A percentile compares a stretch with the other conserved stretches of the same genome.
Evolutionary conservation across 345 rosid species (phyloP).

Genomic region (Viola odorata): DNA sequence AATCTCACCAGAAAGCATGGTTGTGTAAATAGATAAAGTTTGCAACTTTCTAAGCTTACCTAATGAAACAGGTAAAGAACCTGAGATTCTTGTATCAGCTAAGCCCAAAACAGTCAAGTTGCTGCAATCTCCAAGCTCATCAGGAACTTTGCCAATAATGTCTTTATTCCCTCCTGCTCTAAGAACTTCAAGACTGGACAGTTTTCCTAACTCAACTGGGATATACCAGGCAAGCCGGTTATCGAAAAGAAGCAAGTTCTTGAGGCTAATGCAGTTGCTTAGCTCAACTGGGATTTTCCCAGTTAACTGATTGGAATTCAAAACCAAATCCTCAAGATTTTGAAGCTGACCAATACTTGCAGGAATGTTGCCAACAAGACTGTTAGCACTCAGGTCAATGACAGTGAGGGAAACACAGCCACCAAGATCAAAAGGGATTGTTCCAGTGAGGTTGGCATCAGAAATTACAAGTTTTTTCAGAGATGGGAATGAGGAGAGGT

Average conservation of each 20-base stretch:
- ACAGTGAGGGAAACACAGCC: constrained; percentile 35
- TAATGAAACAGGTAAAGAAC: constrained; percentile 62
- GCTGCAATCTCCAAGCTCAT: constrained; percentile 63
- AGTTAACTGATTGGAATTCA: constrained; percentile 73
- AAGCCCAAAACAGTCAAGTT: constrained; percentile 73
- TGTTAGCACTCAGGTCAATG: constrained; percentile 59
- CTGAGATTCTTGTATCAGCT: constrained; percentile 70
- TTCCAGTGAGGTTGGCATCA: constrained; percentile 66
- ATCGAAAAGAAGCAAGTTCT: constrained; percentile 52
- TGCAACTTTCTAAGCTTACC: constrained; percentile 67
- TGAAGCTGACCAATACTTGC: constrained; percentile 46
- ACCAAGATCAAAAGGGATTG: constrained; percentile 51
- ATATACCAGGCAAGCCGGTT: constrained; percentile 61
- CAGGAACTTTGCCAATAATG: constrained; percentile 63
- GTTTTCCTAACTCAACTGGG: constrained; percentile 64
- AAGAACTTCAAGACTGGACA: constrained; percentile 54
- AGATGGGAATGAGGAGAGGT: constrained; percentile 47
- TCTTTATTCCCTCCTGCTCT: constrained; percentile 87
- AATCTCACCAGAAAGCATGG: constrained; percentile 79
- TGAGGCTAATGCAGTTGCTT: constrained; percentile 40
- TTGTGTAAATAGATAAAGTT: constrained; percentile 62
- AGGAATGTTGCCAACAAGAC: constrained; percentile 64
- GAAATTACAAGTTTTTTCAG: constrained; percentile 56
- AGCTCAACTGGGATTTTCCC: constrained; percentile 75
- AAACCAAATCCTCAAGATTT: constrained; percentile 46